Conservation (phyloP, 139 green algal species). For the Chlamydomonas schloesseri region DNA sequence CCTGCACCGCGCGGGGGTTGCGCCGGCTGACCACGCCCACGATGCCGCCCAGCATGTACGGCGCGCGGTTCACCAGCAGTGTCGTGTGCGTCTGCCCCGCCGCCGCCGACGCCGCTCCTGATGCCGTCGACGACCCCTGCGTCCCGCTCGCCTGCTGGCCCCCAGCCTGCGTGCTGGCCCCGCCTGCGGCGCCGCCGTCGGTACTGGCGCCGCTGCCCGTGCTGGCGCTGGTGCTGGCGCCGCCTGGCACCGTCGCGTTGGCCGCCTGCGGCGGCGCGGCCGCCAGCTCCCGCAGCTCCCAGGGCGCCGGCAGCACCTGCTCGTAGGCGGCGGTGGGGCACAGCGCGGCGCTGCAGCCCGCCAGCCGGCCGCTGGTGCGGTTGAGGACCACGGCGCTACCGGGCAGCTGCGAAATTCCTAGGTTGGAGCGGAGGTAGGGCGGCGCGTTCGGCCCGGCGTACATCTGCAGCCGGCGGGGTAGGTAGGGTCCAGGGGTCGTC, state of each 20-base stretch:
- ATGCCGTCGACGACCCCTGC: too few relatives aligned
- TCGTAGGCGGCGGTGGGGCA: constrained; percentile 14
- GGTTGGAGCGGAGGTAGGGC: neutral
- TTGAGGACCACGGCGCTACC: neutral
- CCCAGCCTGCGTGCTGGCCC: too few relatives aligned
- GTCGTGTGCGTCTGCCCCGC: neutral
- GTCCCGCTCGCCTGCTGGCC: too few relatives aligned
- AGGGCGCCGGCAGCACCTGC: neutral
- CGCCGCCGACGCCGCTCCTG: too few relatives aligned
- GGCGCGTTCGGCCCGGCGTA: neutral
- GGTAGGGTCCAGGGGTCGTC: too few relatives aligned
- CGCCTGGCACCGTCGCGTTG: too few relatives aligned
- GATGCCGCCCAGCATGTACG: constrained; percentile 22
- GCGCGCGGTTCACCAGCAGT: neutral
- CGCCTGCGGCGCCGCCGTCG: too few relatives aligned
- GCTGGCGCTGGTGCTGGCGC: too few relatives aligned
- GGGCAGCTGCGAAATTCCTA: neutral
- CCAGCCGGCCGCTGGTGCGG: neutral
- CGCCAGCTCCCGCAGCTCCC: too few relatives aligned
- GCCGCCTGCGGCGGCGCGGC: too few relatives aligned
- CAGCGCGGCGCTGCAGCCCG: neutral
- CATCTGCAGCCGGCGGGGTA: too few relatives aligned
- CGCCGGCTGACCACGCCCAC: constrained; percentile 2
- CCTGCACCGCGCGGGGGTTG: neutral
- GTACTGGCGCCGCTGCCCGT: neutral